Conservation (phyloP, 805 yeast species). For the Scheffersomyces spartinae region DNA sequence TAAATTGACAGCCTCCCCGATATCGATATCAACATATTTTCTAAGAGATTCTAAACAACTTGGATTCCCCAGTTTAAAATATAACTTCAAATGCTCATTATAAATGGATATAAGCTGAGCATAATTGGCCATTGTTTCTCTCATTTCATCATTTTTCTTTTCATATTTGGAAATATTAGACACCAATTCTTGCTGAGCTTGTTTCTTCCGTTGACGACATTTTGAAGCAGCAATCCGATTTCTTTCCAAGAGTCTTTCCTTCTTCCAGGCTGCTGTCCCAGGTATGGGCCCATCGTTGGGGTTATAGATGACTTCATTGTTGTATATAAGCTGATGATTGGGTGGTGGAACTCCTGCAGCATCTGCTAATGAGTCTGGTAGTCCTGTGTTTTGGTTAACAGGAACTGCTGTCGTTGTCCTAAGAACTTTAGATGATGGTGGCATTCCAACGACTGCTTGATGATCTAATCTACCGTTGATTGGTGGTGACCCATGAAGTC, state of each 20-base stretch:
- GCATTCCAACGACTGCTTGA: neutral
- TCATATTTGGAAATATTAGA: slow-evolving; percentile 42
- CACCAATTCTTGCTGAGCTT: slow-evolving; percentile 57
- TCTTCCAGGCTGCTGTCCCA: slow-evolving; percentile 61
- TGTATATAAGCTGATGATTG: slow-evolving; percentile 38
- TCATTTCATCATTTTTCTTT: slow-evolving; percentile 28
- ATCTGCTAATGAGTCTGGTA: neutral
- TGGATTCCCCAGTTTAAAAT: too few species aligned
- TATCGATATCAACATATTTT: too few species aligned
- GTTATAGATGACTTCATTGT: slow-evolving; percentile 43
- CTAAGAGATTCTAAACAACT: too few species aligned
- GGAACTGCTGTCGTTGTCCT: neutral
- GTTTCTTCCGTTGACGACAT: slow-evolving; percentile 57
- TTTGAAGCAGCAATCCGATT: slow-evolving; percentile 60
- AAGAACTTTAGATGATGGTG: neutral
- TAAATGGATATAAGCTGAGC: too few species aligned
- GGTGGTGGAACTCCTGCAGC: slow-evolving; percentile 38
- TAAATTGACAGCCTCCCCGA: too few species aligned
- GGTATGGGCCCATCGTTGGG: slow-evolving; percentile 47
- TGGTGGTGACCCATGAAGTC: too few species aligned
- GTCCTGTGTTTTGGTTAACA: neutral
- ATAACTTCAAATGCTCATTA: too few species aligned
- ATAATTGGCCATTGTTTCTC: slow-evolving; percentile 12
- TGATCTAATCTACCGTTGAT: too few species aligned
- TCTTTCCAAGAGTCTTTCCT: slow-evolving; percentile 46